These are phyloP conservation scores for Termitomyces sp. DNA, from an alignment of 1,284 basidiomycete genomes.

Conservation along the genomic window DNA sequence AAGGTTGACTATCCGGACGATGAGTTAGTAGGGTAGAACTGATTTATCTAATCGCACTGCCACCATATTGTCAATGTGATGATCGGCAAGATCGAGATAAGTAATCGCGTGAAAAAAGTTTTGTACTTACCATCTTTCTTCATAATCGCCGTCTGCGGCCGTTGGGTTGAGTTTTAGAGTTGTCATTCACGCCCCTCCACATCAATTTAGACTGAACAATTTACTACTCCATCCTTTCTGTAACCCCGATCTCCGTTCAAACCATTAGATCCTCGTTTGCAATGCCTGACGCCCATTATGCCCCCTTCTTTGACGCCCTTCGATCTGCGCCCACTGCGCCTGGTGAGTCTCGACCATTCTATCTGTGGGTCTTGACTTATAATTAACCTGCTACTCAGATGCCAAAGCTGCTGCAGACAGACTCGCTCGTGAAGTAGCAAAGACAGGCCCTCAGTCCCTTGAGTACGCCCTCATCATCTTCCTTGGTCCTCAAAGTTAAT, in stretches of 20 bases:
- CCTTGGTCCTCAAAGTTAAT: slow-evolving; percentile 5
- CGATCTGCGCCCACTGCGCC: slow-evolving; percentile 68
- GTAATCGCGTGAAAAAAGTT: slow-evolving; percentile 15
- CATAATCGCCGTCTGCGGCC: slow-evolving; percentile 9
- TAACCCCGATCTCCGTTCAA: slow-evolving; percentile 15
- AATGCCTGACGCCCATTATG: slow-evolving; percentile 45
- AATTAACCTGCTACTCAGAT: slow-evolving; percentile 37
- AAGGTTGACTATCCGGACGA: slow-evolving; percentile 69
- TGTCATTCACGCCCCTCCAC: not conserved
- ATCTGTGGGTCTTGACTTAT: not conserved
- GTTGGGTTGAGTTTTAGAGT: not conserved
- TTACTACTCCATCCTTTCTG: slow-evolving; percentile 11
- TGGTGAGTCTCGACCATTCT: slow-evolving; percentile 38
- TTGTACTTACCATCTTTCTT: slow-evolving; percentile 7
- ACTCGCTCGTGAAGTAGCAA: slow-evolving; percentile 66
- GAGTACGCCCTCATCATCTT: slow-evolving; percentile 40
- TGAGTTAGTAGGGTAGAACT: slow-evolving; percentile 18
- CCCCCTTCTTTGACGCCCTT: slow-evolving; percentile 56
- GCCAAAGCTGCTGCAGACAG: slow-evolving; percentile 77
- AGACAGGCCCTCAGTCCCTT: slow-evolving; percentile 57
- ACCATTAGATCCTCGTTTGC: slow-evolving; percentile 48
- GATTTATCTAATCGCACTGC: slow-evolving; percentile 10
- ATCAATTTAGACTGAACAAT: slow-evolving; percentile 18
- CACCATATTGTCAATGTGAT: slow-evolving; percentile 3
- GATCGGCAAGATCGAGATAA: slow-evolving; percentile 4